A percentile compares a stretch with the other conserved stretches of the same genome.
Conservation (phyloP, 1,284 basidiomycete genomes). For the Cryptococcus wingfieldii region DNA sequence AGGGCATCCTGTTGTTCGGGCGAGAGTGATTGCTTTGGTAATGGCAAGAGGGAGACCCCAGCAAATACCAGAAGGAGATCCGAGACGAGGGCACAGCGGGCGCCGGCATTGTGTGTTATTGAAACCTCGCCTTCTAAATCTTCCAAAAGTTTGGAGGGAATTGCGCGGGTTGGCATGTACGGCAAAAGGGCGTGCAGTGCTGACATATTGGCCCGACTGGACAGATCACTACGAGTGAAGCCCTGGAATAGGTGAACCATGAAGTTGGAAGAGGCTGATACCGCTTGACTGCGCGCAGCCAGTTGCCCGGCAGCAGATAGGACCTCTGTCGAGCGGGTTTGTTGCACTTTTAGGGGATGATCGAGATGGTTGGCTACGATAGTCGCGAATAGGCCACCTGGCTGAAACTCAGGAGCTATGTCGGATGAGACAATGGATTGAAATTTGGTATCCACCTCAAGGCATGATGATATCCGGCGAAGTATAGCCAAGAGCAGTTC, state of each 20-base stretch:
- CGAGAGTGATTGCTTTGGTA: background rate
- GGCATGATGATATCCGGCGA: conserved; percentile 14
- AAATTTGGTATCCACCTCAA: conserved; percentile 4
- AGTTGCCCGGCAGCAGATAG: conserved; percentile 18
- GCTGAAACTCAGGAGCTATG: conserved; percentile 21
- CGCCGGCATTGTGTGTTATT: conserved; percentile 17
- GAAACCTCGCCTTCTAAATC: conserved; percentile 24
- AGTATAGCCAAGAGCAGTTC: conserved; percentile 28
- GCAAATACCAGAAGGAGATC: conserved; percentile 12
- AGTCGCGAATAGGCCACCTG: conserved; percentile 12
- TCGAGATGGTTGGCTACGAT: conserved; percentile 23
- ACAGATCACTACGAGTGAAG: conserved; percentile 9
- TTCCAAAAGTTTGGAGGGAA: conserved; percentile 18
- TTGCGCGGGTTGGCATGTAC: conserved; percentile 11
- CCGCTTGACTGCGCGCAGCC: background rate
- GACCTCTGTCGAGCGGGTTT: conserved; percentile 27
- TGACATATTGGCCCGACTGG: conserved; percentile 16
- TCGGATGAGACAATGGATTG: background rate
- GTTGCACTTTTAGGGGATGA: conserved; percentile 19
- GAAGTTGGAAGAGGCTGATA: conserved; percentile 7
- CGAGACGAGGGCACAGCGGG: conserved; percentile 26
- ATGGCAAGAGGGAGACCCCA: background rate
- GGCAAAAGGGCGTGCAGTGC: conserved; percentile 22
- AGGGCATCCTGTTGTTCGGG: conserved; percentile 7
- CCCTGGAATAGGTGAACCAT: conserved; percentile 29